phyloP scores from a whole-genome alignment of 768 basidiomycete species.

The Pisolithus microcarpus region DNA sequence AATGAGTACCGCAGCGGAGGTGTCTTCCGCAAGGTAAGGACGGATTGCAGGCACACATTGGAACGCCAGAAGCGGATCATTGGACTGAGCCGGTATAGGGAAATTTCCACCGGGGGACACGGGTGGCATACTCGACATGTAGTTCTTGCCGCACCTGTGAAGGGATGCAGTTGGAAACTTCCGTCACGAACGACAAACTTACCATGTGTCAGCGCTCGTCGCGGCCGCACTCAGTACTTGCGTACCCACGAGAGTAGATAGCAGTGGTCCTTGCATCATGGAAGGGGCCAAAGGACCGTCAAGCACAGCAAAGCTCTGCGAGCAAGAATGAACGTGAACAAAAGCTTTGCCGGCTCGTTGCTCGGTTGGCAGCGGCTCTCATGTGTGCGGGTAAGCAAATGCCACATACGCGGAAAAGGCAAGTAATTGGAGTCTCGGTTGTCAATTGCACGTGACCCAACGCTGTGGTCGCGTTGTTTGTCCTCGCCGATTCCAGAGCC shows the following conservation, averaged over 20 bases:
- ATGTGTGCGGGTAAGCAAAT: too few species aligned
- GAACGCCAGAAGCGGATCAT: slow-evolving; percentile 44
- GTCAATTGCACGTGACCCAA: slow-evolving; percentile 1
- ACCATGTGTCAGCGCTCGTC: slow-evolving; percentile 26
- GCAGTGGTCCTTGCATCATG: slow-evolving; percentile 1
- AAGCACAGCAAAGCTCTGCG: too few species aligned
- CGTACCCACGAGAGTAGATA: slow-evolving; percentile 1
- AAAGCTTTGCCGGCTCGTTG: too few species aligned
- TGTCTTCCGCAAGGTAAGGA: slow-evolving; percentile 54
- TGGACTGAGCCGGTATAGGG: slow-evolving; percentile 30
- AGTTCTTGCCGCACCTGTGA: slow-evolving; percentile 51
- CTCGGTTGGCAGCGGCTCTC: too few species aligned
- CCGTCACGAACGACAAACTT: not conserved
- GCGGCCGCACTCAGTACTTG: slow-evolving; percentile 8
- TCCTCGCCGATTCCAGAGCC: not conserved
- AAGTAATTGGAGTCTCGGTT: too few species aligned
- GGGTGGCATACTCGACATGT: slow-evolving; percentile 36
- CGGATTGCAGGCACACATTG: slow-evolving; percentile 53
- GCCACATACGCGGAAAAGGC: too few species aligned
- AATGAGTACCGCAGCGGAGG: slow-evolving; percentile 41
- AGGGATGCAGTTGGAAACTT: not conserved
- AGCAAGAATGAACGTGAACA: too few species aligned
- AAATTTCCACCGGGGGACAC: slow-evolving; percentile 47
- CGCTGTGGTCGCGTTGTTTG: slow-evolving; percentile 13
- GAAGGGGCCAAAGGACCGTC: not conserved